These are phyloP conservation scores for Claviceps pazoutovae DNA, from an alignment of 2,329 filamentous ascomycete species.

Conservation along the genomic window DNA sequence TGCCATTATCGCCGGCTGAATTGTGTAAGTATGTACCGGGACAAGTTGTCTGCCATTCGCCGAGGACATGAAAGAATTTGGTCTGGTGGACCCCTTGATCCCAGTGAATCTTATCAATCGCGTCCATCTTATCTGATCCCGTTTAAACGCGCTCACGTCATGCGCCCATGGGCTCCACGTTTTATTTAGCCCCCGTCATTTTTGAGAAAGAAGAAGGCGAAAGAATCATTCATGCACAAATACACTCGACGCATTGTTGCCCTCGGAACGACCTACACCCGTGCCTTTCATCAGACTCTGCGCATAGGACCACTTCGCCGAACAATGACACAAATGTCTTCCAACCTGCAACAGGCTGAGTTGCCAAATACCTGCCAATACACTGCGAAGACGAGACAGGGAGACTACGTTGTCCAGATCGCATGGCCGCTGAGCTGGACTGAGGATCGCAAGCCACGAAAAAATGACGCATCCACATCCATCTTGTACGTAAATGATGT, in stretches of 20 bases:
- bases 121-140: conserved; percentile 1
- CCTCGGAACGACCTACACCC: background rate
- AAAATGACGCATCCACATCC: conserved; percentile 11
- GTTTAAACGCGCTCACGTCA: background rate
- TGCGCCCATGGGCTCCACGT: background rate
- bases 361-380: conserved; percentile 16
- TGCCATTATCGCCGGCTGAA: too few species aligned
- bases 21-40: too few species aligned
- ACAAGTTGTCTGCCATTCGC: too few species aligned
- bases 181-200: background rate
- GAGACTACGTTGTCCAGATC: conserved; percentile 18
- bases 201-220: background rate
- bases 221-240: background rate
- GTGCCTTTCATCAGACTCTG: background rate
- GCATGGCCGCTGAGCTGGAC: conserved; percentile 18
- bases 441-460: conserved; percentile 11
- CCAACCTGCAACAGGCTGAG: conserved; percentile 9
- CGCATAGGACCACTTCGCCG: background rate
- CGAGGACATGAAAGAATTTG: background rate
- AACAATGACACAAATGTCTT: conserved; percentile 1
- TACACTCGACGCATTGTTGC: background rate
- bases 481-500: conserved; percentile 12
- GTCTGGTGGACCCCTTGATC: background rate
- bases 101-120: background rate
- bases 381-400: conserved; percentile 12